Evolutionary conservation across 176 grass and related monocot genomes (phyloP).

Genomic region (Oryza brachyantha): DNA sequence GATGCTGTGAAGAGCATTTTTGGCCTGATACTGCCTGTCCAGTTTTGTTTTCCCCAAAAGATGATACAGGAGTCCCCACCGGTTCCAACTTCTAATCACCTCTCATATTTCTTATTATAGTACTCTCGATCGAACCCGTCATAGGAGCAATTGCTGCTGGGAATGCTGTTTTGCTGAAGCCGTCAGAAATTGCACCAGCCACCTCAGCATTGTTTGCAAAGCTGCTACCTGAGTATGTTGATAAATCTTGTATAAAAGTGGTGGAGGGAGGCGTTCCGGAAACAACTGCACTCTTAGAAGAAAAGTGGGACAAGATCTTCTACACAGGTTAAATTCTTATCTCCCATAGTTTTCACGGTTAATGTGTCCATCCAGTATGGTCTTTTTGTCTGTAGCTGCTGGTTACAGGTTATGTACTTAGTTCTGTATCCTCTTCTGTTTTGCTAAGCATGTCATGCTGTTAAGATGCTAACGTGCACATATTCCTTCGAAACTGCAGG

Average conservation of each 20-base stretch:
- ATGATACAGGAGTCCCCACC: not conserved
- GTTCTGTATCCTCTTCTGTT: not conserved
- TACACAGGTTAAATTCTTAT: slow-evolving; percentile 72
- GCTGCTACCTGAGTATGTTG: slow-evolving; percentile 82
- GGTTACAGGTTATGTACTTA: not conserved
- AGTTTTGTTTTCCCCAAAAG: not conserved
- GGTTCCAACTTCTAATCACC: not conserved
- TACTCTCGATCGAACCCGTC: slow-evolving; percentile 76
- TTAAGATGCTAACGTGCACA: not conserved
- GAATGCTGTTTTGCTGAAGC: slow-evolving; percentile 80
- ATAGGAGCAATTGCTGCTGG: slow-evolving; percentile 94
- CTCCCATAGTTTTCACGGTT: not conserved
- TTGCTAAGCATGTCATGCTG: not conserved
- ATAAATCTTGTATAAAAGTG: slow-evolving; percentile 85
- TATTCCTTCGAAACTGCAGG: slow-evolving; percentile 38
- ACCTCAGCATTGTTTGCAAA: slow-evolving; percentile 70
- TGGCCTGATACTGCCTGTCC: not conserved
- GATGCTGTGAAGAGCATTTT: slow-evolving; percentile 2
- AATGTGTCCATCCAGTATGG: not conserved
- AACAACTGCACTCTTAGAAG: slow-evolving; percentile 67
- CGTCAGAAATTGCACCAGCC: slow-evolving; percentile 81
- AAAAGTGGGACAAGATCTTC: slow-evolving; percentile 96
- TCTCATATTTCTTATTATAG: slow-evolving; percentile 21
- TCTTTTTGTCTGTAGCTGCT: not conserved
- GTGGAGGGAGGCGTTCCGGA: slow-evolving; percentile 70